Conservation (phyloP, 2,329 filamentous ascomycete genomes). For the Alternaria sp. region DNA sequence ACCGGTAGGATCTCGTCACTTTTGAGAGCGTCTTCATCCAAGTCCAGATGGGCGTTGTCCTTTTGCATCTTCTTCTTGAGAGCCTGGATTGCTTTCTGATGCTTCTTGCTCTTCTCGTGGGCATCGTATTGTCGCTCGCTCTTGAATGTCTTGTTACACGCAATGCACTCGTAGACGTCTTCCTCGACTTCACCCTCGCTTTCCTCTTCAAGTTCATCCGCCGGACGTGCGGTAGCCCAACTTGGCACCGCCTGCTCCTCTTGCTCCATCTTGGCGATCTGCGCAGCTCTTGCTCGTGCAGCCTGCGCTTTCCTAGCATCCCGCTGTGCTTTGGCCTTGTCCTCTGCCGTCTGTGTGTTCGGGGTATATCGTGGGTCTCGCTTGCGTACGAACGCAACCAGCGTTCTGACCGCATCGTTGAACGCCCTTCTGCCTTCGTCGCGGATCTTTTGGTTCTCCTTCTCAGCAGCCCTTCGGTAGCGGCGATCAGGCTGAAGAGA, state of each 20-base stretch:
- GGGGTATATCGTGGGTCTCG: constrained; percentile 84
- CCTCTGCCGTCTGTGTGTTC: constrained; percentile 77
- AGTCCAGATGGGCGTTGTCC: constrained; percentile 70
- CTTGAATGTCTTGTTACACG: constrained; percentile 74
- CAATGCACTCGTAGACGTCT: constrained; percentile 67
- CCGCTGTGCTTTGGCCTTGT: constrained; percentile 78
- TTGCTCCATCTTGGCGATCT: constrained; percentile 74
- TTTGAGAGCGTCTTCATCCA: constrained; percentile 47
- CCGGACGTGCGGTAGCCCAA: constrained; percentile 72
- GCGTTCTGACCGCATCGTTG: constrained; percentile 86
- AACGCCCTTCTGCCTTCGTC: constrained; percentile 87
- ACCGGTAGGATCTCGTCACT: constrained; percentile 44
- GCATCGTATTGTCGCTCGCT: constrained; percentile 90
- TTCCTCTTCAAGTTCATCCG: constrained; percentile 62
- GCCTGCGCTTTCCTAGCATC: constrained; percentile 84
- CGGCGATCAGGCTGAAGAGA: constrained; percentile 87
- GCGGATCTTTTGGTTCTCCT: constrained; percentile 85
- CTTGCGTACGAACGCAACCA: constrained; percentile 89
- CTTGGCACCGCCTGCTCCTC: constrained; percentile 71
- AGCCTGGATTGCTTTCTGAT: constrained; percentile 82
- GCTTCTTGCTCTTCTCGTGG: constrained; percentile 97
- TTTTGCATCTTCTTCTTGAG: constrained; percentile 82
- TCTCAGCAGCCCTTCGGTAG: constrained; percentile 85
- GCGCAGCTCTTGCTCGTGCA: constrained; percentile 78
- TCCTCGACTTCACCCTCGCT: constrained; percentile 58